Base-by-base conservation (phyloP, 2,329 filamentous ascomycete species). In the Lecanicillium sp. region DNA sequence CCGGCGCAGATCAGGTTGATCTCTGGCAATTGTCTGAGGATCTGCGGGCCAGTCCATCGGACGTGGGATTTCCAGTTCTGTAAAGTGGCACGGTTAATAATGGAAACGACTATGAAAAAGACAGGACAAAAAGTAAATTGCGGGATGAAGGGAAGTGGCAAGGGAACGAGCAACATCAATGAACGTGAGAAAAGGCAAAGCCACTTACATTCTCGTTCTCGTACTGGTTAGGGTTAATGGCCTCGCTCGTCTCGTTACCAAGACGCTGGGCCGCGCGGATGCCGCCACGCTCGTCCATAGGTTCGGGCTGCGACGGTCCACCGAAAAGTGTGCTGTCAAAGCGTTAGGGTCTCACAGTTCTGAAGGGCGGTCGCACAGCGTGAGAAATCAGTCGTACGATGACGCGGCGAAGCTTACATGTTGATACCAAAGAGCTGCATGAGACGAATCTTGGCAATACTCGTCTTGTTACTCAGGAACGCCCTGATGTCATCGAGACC, bases 381-480 rank as follows among this genome's bases (percentile, higher is more conserved):
- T n/a, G 5, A 10, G 7, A 33, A 33, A 10, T 36, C 11, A n/a
- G 24, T 12, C 11, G 19, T 23, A 0, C 6, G n/a, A n/a, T 8
- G 17, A 14, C 1, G 20, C 8, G n/a, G 37, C 12, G 6, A 11
- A 17, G 51, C 65, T 58, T 49, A 73, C 66, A 80, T 69, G 30
- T 75, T 67, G 3, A 81, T 67, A 0, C 78, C 78, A 50, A 81
- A 82, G 54, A 82, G 79, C 43, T 75, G 73, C 70, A 82, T 73
- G 17, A 79, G 56, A n/a, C 67, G 68, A 26, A 82, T 60, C 53
- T 78, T 77, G 3, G 71, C 69, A 4, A 67, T 55, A 43, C 69
- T 73, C 1, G 75, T 81, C 61, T 82, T 82, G 57, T 82, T 82
- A 55, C 72, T 79, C 15, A 82, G 57, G 52, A 72, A 81, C 0